Conservation (phyloP, 345 rosid species). For the Eucalyptus leucophloia region DNA sequence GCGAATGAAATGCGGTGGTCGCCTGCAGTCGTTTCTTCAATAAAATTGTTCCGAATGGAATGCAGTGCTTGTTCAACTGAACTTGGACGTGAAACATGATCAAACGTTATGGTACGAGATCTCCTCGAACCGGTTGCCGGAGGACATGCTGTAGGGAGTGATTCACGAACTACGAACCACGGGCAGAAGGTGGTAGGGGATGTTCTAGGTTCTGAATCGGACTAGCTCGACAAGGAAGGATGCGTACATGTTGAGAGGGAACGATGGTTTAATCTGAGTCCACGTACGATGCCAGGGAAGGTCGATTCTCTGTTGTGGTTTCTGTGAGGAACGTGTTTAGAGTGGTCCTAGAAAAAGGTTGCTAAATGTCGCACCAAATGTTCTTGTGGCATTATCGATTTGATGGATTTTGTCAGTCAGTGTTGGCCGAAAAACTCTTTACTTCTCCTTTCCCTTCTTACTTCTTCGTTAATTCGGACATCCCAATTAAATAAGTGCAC, state of each 20-base stretch:
- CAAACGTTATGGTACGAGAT: not conserved
- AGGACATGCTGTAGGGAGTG: not conserved
- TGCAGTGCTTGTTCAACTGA: not conserved
- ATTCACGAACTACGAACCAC: not conserved
- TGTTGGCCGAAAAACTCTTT: not conserved
- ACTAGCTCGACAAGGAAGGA: not conserved
- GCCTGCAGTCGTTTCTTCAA: not conserved
- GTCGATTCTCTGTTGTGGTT: not conserved
- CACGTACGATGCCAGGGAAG: not conserved
- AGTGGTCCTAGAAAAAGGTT: not conserved
- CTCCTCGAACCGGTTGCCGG: not conserved
- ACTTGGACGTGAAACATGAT: not conserved
- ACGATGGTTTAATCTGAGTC: not conserved
- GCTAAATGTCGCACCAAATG: not conserved
- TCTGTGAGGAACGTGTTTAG: not conserved
- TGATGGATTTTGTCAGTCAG: not conserved
- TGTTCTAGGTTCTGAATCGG: not conserved
- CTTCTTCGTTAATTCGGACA: not conserved
- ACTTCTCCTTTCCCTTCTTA: not conserved
- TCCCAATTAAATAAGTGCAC: not conserved
- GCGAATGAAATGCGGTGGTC: not conserved
- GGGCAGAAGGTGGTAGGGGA: not conserved
- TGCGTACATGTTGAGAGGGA: not conserved
- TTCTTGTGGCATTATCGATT: not conserved
- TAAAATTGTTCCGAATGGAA: not conserved